Conservation (phyloP, 2,329 filamentous ascomycete genomes). For the Davidsoniella eucalypti region DNA sequence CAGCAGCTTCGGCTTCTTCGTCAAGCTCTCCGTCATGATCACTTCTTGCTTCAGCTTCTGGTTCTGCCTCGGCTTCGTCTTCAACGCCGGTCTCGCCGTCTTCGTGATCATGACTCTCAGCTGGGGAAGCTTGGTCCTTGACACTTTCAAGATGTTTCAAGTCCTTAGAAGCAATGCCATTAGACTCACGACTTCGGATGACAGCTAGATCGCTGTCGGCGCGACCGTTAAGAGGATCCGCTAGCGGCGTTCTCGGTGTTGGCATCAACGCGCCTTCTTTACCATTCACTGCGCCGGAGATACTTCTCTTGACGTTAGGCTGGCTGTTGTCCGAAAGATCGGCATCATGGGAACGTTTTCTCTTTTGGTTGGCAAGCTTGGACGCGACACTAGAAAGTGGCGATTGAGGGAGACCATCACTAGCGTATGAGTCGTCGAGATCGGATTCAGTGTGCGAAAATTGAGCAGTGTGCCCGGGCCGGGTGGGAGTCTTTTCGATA, state of each 20-base stretch:
- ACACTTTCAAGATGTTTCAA: constrained; percentile 1
- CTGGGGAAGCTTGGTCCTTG: constrained; percentile 1
- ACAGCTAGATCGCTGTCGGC: background rate
- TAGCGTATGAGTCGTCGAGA: constrained; percentile 11
- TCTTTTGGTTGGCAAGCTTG: constrained; percentile 26
- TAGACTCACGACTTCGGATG: constrained; percentile 20
- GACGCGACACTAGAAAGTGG: constrained; percentile 10
- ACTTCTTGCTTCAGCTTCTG: constrained; percentile 17
- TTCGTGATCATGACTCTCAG: constrained; percentile 7
- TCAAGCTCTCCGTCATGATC: constrained; percentile 23
- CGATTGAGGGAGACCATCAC: constrained; percentile 6
- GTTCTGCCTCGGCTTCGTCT: constrained; percentile 19
- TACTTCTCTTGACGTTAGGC: constrained; percentile 37
- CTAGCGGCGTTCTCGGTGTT: constrained; percentile 14
- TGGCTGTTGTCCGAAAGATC: constrained; percentile 31
- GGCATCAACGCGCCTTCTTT: constrained; percentile 14
- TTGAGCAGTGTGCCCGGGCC: background rate
- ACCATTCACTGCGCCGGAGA: constrained; percentile 19
- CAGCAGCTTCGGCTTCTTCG: constrained; percentile 41
- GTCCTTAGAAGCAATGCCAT: constrained; percentile 1
- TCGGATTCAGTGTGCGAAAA: constrained; percentile 10
- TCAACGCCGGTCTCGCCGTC: constrained; percentile 14
- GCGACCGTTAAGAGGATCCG: background rate
- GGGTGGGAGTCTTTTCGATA: constrained; percentile 50
- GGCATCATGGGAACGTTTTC: constrained; percentile 30